Base-by-base conservation (phyloP, 805 yeast genomes). In the Kodamaea leandrae region DNA sequence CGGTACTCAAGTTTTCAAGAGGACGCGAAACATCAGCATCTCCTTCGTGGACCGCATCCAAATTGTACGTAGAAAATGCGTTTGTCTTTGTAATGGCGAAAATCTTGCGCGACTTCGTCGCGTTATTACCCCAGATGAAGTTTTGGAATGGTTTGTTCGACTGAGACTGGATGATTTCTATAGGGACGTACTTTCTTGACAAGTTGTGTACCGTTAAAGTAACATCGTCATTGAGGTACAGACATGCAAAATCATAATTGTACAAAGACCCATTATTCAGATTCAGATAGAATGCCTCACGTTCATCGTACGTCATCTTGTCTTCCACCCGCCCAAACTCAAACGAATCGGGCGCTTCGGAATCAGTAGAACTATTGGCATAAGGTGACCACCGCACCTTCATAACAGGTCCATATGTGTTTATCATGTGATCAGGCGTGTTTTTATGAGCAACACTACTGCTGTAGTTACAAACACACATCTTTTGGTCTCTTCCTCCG, bases 401-500 rank as follows among this genome's bases (percentile, higher is more conserved):
- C 50, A 83, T 78, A 1, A 91, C 83, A 0, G 96, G 86, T 12
- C 83, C 83, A 6, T 93, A 81, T 1, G 95, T 79, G 48, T 77
- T 74, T 10, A 91, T 74, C 10, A 81, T 81, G 49, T 76, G 76
- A 24, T 86, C 91, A 0, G 97, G 96, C 3, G 63, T 38, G 25
- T 46, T 41, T 37, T 58, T 49, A 36, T 46, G 50, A 19, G 50
- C 48, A 14, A 32, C 26, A 3, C 51, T 26, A 5, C 49, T 28
- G 2, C 65, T 58, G 46, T 64, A 69, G 42, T 66, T 83, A 91
- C 95, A 87, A 3, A 85, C 79, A 46, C 85, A 87, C 25, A 85
- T 70, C 50, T 81, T 82, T 39, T 84, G 83, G 61, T 93, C 99
- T 52, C 97, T 73, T 6, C 99, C 99, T 12, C 97, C 97, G 15